These are phyloP conservation scores for Zangia roseola DNA, from an alignment of 768 basidiomycete genomes.

Conservation along the genomic window DNA sequence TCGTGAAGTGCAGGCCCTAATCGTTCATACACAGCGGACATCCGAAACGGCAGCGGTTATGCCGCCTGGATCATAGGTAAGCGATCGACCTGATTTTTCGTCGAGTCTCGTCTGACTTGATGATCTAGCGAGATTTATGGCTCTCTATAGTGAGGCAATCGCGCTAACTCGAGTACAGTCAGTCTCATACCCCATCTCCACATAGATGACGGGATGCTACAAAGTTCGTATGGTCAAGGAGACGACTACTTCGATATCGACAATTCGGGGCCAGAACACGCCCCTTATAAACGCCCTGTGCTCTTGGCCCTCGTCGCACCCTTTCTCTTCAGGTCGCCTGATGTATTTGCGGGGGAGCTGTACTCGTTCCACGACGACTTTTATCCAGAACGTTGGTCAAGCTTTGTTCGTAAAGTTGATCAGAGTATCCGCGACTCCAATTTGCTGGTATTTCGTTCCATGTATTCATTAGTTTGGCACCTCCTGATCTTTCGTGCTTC, in stretches of 20 bases:
- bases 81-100: neutral
- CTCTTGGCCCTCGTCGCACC: slow-evolving; percentile 22
- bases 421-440: slow-evolving; percentile 33
- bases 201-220: slow-evolving; percentile 26
- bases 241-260: slow-evolving; percentile 35
- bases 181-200: neutral
- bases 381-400: slow-evolving; percentile 25
- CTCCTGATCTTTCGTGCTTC: neutral
- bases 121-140: slow-evolving; percentile 28
- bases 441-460: slow-evolving; percentile 18
- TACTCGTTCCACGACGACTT: slow-evolving; percentile 29
- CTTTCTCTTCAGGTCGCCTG: slow-evolving; percentile 25
- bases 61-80: slow-evolving; percentile 29
- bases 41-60: slow-evolving; percentile 7
- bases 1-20: neutral
- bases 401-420: slow-evolving; percentile 32
- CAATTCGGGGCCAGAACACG: slow-evolving; percentile 2
- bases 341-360: slow-evolving; percentile 28
- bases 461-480: neutral
- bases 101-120: slow-evolving; percentile 2
- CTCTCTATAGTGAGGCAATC: slow-evolving; percentile 25
- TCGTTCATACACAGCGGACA: slow-evolving; percentile 3
- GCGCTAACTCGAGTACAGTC: neutral
- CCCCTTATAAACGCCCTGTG: slow-evolving; percentile 19
- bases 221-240: slow-evolving; percentile 30